Percentiles rank a stretch among this genome's conserved stretches.
phyloP scores from a whole-genome alignment of 2,329 filamentous ascomycete species.

The Microsporum audouinii region DNA sequence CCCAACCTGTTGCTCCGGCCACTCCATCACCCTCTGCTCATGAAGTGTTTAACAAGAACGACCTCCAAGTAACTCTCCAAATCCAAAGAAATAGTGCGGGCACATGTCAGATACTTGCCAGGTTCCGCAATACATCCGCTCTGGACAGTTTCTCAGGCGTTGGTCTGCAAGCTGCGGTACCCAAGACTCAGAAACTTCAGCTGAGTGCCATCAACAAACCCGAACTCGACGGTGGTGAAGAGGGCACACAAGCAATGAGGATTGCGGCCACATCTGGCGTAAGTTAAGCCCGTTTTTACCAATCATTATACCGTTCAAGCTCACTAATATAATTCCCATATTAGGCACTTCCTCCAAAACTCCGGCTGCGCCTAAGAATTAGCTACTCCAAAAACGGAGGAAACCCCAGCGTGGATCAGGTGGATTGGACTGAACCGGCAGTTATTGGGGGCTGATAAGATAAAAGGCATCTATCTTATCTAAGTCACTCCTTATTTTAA shows the following conservation, averaged over 20 bases:
- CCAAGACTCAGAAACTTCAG: slow-evolving; percentile 90
- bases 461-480: too few relatives aligned
- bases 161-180: slow-evolving; percentile 84
- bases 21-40: slow-evolving; percentile 42
- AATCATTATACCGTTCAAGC: not conserved
- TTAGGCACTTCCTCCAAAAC: slow-evolving; percentile 56
- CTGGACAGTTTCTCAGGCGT: slow-evolving; percentile 59
- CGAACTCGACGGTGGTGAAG: slow-evolving; percentile 63
- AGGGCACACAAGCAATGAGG: slow-evolving; percentile 85
- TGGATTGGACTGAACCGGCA: slow-evolving; percentile 82
- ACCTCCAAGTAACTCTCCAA: slow-evolving; percentile 66
- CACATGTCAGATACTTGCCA: slow-evolving; percentile 67
- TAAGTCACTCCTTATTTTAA: too few relatives aligned
- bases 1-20: slow-evolving; percentile 37
- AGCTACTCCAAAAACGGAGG: slow-evolving; percentile 61
- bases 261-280: slow-evolving; percentile 77
- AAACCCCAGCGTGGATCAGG: slow-evolving; percentile 72
- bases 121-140: slow-evolving; percentile 66
- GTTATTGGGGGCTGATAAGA: not conserved
- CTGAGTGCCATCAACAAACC: slow-evolving; percentile 76
- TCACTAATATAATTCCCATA: slow-evolving; percentile 8
- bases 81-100: slow-evolving; percentile 62
- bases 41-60: slow-evolving; percentile 76
- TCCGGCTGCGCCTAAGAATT: slow-evolving; percentile 77
- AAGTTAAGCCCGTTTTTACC: slow-evolving; percentile 41